Evolutionary conservation across 495 filamentous ascomycete genomes (phyloP).

Genomic region (Podospora pseudopauciseta): DNA sequence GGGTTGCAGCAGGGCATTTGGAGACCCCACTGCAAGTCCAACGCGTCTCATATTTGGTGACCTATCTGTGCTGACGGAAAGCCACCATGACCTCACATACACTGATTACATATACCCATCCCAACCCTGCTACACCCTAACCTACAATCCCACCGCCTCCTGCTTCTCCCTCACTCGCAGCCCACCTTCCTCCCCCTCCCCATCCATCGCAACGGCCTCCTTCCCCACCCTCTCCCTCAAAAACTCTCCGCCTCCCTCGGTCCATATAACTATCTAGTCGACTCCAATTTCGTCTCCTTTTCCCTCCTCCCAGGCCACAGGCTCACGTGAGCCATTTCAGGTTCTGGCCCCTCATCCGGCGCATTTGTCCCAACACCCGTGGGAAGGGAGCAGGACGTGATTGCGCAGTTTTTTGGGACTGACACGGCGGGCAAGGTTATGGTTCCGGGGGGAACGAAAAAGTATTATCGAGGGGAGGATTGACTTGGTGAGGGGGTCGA

Average conservation of each 20-base stretch:
- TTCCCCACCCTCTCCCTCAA: neutral
- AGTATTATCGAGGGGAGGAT: neutral
- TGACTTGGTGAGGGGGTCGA: neutral
- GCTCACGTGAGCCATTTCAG: neutral
- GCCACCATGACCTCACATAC: too few relatives aligned
- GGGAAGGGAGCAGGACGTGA: neutral
- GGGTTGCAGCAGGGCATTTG: too few relatives aligned
- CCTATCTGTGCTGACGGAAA: too few relatives aligned
- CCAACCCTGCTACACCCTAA: constrained; percentile 1
- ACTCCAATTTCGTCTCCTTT: neutral
- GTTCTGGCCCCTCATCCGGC: neutral
- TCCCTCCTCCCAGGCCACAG: neutral
- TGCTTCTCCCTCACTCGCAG: neutral
- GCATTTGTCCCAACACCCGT: neutral
- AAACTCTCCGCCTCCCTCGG: neutral
- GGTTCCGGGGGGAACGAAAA: neutral
- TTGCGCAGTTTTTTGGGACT: constrained; percentile 18
- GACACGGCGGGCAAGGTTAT: neutral
- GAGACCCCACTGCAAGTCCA: too few relatives aligned
- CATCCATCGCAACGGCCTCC: neutral
- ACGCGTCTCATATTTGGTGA: too few relatives aligned
- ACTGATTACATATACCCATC: neutral
- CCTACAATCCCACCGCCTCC: constrained; percentile 7
- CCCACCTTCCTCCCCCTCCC: neutral
- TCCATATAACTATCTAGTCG: neutral